phyloP scores from a whole-genome alignment of 2,329 filamentous ascomycete species.

The Fulvia fulva region DNA sequence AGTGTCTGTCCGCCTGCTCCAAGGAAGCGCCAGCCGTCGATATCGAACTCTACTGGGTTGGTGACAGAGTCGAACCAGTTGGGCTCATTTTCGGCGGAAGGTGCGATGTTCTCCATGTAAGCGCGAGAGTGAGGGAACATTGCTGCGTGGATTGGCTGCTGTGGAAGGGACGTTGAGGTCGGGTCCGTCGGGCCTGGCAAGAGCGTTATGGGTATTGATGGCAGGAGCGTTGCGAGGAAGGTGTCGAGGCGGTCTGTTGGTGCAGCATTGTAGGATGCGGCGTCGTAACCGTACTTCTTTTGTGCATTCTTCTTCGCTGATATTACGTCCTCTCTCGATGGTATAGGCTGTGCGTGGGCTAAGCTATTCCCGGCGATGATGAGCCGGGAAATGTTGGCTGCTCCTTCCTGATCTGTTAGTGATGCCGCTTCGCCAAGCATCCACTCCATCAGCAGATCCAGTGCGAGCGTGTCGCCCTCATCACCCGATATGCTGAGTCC shows the following conservation, averaged over 20 bases:
- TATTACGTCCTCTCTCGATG: constrained; percentile 44
- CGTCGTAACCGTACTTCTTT: constrained; percentile 95
- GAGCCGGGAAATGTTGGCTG: constrained; percentile 71
- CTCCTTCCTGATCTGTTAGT: constrained; percentile 54
- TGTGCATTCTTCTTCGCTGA: constrained; percentile 45
- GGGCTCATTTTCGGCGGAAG: constrained; percentile 22
- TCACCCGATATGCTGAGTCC: constrained; percentile 78
- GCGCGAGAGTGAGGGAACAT: constrained; percentile 76
- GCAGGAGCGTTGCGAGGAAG: constrained; percentile 76
- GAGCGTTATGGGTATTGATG: constrained; percentile 81
- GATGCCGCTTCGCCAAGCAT: constrained; percentile 77
- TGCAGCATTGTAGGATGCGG: constrained; percentile 77
- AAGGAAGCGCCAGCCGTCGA: constrained; percentile 85
- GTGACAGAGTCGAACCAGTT: constrained; percentile 86
- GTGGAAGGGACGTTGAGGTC: constrained; percentile 82
- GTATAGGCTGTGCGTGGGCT: constrained; percentile 45
- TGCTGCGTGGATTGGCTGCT: constrained; percentile 87
- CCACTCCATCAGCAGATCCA: constrained; percentile 79
- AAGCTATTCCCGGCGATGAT: constrained; percentile 92
- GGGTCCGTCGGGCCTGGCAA: constrained; percentile 82
- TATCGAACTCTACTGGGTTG: constrained; percentile 86
- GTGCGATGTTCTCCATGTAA: constrained; percentile 54
- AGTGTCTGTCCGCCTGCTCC: constrained; percentile 90
- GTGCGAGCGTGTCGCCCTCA: constrained; percentile 67
- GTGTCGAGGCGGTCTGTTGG: constrained; percentile 80